phyloP scores from a whole-genome alignment of 1,139 yeast genomes.

The Magnusiomyces tetraspermus region DNA sequence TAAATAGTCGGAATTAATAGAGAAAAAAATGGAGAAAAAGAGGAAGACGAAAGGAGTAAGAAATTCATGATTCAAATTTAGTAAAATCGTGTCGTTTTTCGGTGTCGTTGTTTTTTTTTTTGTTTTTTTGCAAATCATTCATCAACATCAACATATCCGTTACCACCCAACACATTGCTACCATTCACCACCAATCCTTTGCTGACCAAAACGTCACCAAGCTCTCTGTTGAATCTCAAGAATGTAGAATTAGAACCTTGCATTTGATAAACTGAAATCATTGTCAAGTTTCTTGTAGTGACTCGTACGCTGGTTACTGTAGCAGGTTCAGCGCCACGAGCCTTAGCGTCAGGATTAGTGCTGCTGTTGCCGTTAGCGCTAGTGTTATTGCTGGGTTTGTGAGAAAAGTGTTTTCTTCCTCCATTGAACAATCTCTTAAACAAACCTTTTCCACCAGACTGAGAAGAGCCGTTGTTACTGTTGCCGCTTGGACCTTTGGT shows the following conservation, averaged over 20 bases:
- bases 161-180: too few species aligned
- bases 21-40: too few species aligned
- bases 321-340: not conserved
- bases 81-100: too few species aligned
- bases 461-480: not conserved
- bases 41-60: too few species aligned
- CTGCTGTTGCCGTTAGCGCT: not conserved
- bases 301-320: not conserved
- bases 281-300: conserved; percentile 3
- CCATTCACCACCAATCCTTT: not conserved
- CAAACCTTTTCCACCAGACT: not conserved
- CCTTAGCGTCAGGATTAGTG: not conserved
- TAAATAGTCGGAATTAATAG: too few species aligned
- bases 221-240: conserved; percentile 8
- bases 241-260: conserved; percentile 12
- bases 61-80: too few species aligned
- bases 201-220: conserved; percentile 8
- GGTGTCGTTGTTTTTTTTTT: too few species aligned
- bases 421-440: conserved; percentile 1
- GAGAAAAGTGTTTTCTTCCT: not conserved
- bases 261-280: conserved; percentile 7
- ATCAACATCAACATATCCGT: too few species aligned
- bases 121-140: too few species aligned
- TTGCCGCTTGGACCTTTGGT: not conserved
- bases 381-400: not conserved